phyloP scores from a whole-genome alignment of 441 rosid genomes.

The Aquilaria agallochum region DNA sequence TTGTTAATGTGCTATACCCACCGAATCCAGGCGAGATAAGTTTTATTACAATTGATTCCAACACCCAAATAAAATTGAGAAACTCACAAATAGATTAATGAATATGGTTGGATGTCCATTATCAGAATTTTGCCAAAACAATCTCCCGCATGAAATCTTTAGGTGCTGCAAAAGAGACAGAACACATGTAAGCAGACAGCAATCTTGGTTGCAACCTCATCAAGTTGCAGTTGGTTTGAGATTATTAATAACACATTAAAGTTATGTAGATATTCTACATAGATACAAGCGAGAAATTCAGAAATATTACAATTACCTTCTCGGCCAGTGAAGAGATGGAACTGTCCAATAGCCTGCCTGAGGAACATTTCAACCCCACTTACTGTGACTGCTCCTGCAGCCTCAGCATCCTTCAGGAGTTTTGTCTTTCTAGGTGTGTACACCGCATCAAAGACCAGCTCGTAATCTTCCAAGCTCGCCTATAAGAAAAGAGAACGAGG shows the following conservation, averaged over 20 bases:
- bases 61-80: not conserved
- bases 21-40: too few species aligned
- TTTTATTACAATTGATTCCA: too few species aligned
- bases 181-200: not conserved
- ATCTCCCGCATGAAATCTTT: constrained; percentile 42
- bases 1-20: too few species aligned
- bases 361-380: constrained; percentile 63
- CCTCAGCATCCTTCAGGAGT: constrained; percentile 45
- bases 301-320: constrained; percentile 22
- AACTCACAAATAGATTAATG: not conserved
- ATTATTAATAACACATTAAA: not conserved
- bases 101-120: not conserved
- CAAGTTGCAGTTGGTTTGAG: too few species aligned
- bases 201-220: not conserved
- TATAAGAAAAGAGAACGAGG: constrained; percentile 2
- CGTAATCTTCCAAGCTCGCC: constrained; percentile 33
- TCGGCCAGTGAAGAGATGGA: constrained; percentile 39
- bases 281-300: constrained; percentile 1
- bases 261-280: not conserved
- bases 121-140: constrained; percentile 37
- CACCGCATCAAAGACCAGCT: constrained; percentile 50
- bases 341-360: constrained; percentile 50
- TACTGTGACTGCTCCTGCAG: constrained; percentile 45
- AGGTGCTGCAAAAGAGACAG: constrained; percentile 37
- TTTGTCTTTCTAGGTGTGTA: constrained; percentile 54